Evolutionary conservation across 495 filamentous ascomycete species (phyloP), one percentile per base, ranked within the genome.

Genomic region (Penicillium pancosmium): DNA sequence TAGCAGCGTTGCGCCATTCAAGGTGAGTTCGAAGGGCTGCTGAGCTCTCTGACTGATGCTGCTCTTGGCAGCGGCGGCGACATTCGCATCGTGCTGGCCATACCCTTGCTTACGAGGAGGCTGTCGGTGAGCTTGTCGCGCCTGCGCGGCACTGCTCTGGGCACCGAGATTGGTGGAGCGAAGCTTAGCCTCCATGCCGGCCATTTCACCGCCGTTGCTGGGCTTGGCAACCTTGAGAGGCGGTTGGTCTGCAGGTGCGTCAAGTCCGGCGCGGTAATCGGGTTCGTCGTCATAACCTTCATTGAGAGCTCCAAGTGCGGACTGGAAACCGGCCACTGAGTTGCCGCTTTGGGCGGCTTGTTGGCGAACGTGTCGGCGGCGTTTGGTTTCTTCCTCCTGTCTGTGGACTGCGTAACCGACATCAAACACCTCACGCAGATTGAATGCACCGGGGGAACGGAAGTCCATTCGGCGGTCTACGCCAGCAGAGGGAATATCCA

Each of bases 331-430:
- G n/a, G 75, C 69, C 1, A 67, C 46, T 10, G 72, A 62, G 57
- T 80, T 83, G 18, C 75, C 78, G 34, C 83, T 85, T 31, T 86
- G 83, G 69, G 86, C 90, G 62, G 88, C 88, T 12, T 57, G 54
- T 67, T 89, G 85, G 62, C 87, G 87, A 72, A 81, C 82, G 63
- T 86, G 82, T 77, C 93, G 96, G 36, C 91, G 84, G 35, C 93
- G 88, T 74, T 97, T 98, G 66, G 84, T 86, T 73, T 98, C 94
- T 73, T 98, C 94, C 72, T 97, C 94, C 72, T 98, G 91, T 33
- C 94, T 83, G 68, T 98, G 94, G 15, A 98, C 94, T 21, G 94
- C 91, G 66, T 98, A 98, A 35, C 91, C 88, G 50, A 98, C 94
- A 68, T 98, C 94, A 64, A 98, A 98, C 13, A 98, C 91, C 68